Base-by-base conservation (phyloP, 352 stramenopile species). In the Pythium monospermum region DNA sequence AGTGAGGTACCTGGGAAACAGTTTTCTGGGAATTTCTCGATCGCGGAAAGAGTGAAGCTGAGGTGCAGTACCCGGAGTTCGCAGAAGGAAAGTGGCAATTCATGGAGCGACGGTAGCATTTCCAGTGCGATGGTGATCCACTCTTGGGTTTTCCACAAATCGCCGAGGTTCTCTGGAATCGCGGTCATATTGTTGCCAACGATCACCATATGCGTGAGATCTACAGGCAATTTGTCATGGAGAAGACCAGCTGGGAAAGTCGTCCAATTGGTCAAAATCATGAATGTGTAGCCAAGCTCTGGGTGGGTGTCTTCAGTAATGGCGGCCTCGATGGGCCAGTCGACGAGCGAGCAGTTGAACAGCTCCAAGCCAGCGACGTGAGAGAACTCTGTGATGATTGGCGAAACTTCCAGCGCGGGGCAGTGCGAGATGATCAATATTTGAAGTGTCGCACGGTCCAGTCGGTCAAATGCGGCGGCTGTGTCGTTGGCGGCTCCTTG, bases 351-450 rank as follows among this genome's bases (percentile, higher is more conserved):
- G n/a, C 23, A 23, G 28, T 59, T 59, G 52, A 36, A 59, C 16
- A 53, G 31, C 28, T 59, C 52, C 16, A 59, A 22, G 6, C 41
- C 40, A 8, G 22, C 23, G 33, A 59, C 12, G 4, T 32, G 42
- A 4, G 7, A 31, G 22, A 59, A 59, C 15, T 6, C 16, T 12
- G 10, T 21, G 12, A 59, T 15, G 4, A 39, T 21, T 12, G 40
- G 41, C 6, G 52, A 35, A 22, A 59, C 23, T 6, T 18, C 18
- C 5, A 59, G 52, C 3, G 3, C 16, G 4, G 41, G 52, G 45
- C 52, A 59, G 31, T 59, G 52, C 22, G 42, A 23, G 4, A 59
- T 13, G 12, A 53, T 53, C 22, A 59, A 19, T 11, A 39, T 41
- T 11, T 28, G 11, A 4, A 59, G 41, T 21, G 39, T 27, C 25